Evolutionary conservation across 2,329 filamentous ascomycete species (phyloP), one percentile per base, ranked within the genome.

Genomic region (Beauveria bassiana): DNA sequence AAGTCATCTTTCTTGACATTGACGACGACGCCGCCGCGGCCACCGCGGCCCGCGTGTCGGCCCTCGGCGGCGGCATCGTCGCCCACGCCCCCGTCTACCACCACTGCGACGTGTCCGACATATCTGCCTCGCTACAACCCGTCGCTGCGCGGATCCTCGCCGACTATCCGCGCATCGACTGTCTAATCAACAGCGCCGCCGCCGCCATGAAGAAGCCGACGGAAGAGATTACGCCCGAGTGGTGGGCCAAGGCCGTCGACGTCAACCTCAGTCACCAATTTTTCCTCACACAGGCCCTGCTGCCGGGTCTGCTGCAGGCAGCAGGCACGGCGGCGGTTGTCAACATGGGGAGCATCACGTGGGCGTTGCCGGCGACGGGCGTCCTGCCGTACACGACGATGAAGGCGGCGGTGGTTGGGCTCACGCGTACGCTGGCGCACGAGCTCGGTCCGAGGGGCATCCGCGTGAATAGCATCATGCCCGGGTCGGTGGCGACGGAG

Each of bases 101-200:
- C 63, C 66, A 69, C 60, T 78, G 77, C 71, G 73, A 77, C 65
- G 65, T 77, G 10, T 71, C 71, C 18, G 67, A 75, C 65, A 68
- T 77, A 9, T 62, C 63, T 8, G 50, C 24, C 26, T 49, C 63
- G 10, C 66, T 75, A 20, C 65, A 66, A 40, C 66, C 67, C 5
- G 73, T 70, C 40, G 71, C 72, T 5, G 70, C 71, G 16, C 62
- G 67, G 22, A 69, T 69, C n/a, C 59, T 74, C 55, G 42, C 55
- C 31, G 55, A 47, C 7, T 51, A 50, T 24, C 77, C 84, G 64
- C 78, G 86, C 68, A 81, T 96, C 69, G 90, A 96, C 75, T 90
- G 96, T 64, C 78, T 96, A 59, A 78, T 96, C 78, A 96, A 96
- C 81, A 96, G 96, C 73, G 91, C 92, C 34, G 92, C 90, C 16